phyloP scores from a whole-genome alignment of 2,329 filamentous ascomycete species.

The Aspergillus sp. region DNA sequence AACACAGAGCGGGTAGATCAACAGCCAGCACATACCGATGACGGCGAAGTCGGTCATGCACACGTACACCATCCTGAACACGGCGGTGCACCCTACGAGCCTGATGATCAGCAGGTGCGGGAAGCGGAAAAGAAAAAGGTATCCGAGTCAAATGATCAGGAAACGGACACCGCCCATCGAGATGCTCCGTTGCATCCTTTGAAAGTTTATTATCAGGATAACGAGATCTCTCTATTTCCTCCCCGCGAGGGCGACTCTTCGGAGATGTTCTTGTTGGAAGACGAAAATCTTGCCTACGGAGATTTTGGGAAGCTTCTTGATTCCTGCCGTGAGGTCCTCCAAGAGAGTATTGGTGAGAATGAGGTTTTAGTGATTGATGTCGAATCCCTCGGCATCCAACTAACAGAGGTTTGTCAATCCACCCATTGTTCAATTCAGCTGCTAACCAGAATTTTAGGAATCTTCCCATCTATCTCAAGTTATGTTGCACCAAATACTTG shows the following conservation, averaged over 20 bases:
- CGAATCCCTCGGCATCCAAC: slow-evolving; percentile 45
- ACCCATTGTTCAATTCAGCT: neutral
- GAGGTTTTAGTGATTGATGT: slow-evolving; percentile 50
- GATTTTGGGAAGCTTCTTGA: slow-evolving; percentile 47
- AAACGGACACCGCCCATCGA: slow-evolving; percentile 3
- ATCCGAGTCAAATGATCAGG: slow-evolving; percentile 6
- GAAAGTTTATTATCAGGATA: slow-evolving; percentile 46
- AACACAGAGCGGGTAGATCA: slow-evolving; percentile 9
- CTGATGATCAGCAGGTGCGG: slow-evolving; percentile 3
- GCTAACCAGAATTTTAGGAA: slow-evolving; percentile 35
- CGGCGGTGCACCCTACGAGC: slow-evolving; percentile 8
- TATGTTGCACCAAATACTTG: slow-evolving; percentile 49
- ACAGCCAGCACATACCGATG: slow-evolving; percentile 2
- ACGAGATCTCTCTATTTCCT: slow-evolving; percentile 51
- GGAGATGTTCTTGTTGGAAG: slow-evolving; percentile 48
- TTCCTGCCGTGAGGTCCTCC: slow-evolving; percentile 46
- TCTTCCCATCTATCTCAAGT: slow-evolving; percentile 40
- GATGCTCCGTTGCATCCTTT: slow-evolving; percentile 36
- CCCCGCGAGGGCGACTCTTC: slow-evolving; percentile 44
- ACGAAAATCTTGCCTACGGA: slow-evolving; percentile 45
- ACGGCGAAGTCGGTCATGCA: slow-evolving; percentile 2
- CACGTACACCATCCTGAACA: slow-evolving; percentile 7
- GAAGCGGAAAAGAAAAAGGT: slow-evolving; percentile 5
- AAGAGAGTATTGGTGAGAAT: slow-evolving; percentile 46
- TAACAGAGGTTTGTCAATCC: slow-evolving; percentile 46